Evolutionary conservation across 2,329 filamentous ascomycete species (phyloP), one percentile per base, ranked within the genome.

Genomic region (Alternaria longipes): DNA sequence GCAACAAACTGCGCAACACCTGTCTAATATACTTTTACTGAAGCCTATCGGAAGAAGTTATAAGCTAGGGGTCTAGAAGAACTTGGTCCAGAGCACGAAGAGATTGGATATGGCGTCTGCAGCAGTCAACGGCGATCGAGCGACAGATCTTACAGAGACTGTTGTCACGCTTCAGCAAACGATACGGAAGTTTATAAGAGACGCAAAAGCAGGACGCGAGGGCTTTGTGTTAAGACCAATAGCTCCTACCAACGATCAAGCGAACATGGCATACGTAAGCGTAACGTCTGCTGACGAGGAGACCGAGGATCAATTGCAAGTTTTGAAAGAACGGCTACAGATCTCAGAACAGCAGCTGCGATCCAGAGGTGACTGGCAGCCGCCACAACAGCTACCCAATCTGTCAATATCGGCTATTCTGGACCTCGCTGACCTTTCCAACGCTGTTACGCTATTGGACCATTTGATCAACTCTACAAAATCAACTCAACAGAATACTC

Each of bases 391-490:
- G 14, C n/a, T 53, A 18, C n/a, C 26, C 9, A 42, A 54, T 12
- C 28, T 45, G 22, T 40, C 53, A 18, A 24, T 42, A 20, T 45
- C 59, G 18, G 20, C 49, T 8, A 51, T 65, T 28, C 56, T 67
- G 34, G 66, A 69, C 32, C 42, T 69, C 4, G 5, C 32, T 24
- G 65, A 69, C 24, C 54, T 69, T 2, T 54, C 51, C 8, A 58
- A 51, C 12, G 65, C 67, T 1, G 55, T 63, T 41, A 38, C 42
- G 9, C 46, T 67, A 34, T 56, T 69, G 20, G 28, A 52, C 18
- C 52, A 64, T 26, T 34, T 65, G 12, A 32, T 60, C 26, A 38
- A 30, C n/a, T 54, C 59, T 28, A 36, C 56, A 20, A 14, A 50
- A 16, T 22, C 52, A 4, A 20, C n/a, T 44, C 40, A 45, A 18